These are phyloP conservation scores for Berkeleyomyces rouxiae DNA, from an alignment of 2,329 filamentous ascomycete genomes.

Conservation along the genomic window DNA sequence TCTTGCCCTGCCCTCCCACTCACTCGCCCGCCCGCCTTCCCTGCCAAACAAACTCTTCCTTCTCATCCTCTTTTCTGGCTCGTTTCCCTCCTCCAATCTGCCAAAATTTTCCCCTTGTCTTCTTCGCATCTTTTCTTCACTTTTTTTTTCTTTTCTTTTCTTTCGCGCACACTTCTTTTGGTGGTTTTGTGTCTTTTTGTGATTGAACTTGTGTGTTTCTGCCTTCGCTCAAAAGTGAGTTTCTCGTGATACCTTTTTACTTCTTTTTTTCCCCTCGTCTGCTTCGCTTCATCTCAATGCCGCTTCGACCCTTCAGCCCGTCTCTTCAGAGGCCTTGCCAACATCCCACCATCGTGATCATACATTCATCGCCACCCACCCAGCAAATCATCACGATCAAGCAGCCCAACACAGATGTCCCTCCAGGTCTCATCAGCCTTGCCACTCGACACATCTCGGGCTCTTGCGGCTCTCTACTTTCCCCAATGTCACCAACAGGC, in stretches of 20 bases:
- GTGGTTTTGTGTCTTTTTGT: constrained; percentile 18
- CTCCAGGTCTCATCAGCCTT: background rate
- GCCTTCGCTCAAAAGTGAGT: constrained; percentile 35
- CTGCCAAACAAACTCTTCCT: constrained; percentile 13
- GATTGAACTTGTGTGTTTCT: constrained; percentile 15
- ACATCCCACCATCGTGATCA: constrained; percentile 7
- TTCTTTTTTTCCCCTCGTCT: constrained; percentile 8
- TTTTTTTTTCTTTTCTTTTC: constrained; percentile 27
- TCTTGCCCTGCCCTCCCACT: background rate
- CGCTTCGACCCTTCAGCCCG: background rate
- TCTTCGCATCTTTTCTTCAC: constrained; percentile 19
- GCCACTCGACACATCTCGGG: background rate
- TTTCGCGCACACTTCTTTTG: constrained; percentile 22
- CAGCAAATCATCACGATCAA: background rate
- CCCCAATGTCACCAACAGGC: background rate
- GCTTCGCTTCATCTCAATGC: constrained; percentile 3
- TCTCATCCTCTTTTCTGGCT: constrained; percentile 13
- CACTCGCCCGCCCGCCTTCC: background rate
- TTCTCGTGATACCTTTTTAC: constrained; percentile 14
- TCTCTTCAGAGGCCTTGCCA: background rate
- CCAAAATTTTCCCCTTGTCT: constrained; percentile 19
- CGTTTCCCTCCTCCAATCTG: constrained; percentile 16
- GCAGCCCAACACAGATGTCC: background rate
- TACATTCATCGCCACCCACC: background rate
- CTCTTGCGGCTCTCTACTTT: background rate